A percentile compares a stretch with the other conserved stretches of the same genome.
These are phyloP conservation scores for Leccinum subtestaceum DNA, from an alignment of 768 basidiomycete species.

Conservation along the genomic window DNA sequence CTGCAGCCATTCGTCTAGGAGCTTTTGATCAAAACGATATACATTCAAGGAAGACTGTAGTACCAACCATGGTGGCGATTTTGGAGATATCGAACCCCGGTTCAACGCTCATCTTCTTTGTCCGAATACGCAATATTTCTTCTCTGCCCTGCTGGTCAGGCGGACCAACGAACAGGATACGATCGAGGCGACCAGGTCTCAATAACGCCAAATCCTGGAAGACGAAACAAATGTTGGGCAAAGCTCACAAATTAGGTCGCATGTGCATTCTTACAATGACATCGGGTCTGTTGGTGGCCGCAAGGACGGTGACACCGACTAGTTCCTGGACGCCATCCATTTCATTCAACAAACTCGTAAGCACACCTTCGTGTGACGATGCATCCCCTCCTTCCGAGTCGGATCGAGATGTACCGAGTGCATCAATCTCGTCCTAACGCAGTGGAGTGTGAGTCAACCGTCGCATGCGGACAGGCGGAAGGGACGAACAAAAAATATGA, in stretches of 20 bases:
- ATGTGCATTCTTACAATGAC: conserved; percentile 59
- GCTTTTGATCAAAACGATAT: conserved; percentile 5
- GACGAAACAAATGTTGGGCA: not conserved
- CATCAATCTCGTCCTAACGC: conserved; percentile 92
- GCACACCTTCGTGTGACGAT: conserved; percentile 78
- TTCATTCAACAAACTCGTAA: conserved; percentile 92
- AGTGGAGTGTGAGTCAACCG: not conserved
- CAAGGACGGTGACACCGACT: conserved; percentile 90
- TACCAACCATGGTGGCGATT: conserved; percentile 65
- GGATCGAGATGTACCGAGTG: conserved; percentile 76
- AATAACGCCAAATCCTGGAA: conserved; percentile 88
- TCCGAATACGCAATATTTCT: conserved; percentile 82
- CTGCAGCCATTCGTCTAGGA: conserved; percentile 90
- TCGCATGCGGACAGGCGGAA: not conserved
- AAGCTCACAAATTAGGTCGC: not conserved
- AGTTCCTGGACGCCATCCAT: conserved; percentile 99
- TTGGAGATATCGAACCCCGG: conserved; percentile 60
- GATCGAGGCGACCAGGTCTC: conserved; percentile 92
- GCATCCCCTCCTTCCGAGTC: conserved; percentile 50
- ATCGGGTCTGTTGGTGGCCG: conserved; percentile 95
- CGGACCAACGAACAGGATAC: conserved; percentile 91
- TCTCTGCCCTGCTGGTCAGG: conserved; percentile 76
- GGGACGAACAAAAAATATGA: conserved; percentile 86
- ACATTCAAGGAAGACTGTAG: not conserved
- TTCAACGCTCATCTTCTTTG: conserved; percentile 77